Percentiles rank a stretch among this genome's conserved stretches.
phyloP scores from a whole-genome alignment of 331 rosid species.

The Spiraea crenata region DNA sequence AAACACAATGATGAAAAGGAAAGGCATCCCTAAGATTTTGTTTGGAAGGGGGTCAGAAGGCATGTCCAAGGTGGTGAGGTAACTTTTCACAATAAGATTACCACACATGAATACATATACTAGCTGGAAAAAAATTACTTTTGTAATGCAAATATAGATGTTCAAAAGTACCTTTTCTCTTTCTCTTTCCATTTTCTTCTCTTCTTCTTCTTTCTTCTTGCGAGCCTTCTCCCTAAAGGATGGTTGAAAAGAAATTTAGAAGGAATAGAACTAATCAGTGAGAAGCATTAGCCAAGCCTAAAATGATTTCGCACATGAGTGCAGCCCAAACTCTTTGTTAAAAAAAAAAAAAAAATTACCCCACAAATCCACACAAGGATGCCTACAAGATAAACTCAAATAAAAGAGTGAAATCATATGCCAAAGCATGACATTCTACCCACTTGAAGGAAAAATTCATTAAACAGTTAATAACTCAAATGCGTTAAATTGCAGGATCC shows the following conservation, averaged over 20 bases:
- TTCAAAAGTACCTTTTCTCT: slow-evolving; percentile 67
- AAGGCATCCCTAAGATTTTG: not conserved
- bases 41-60: not conserved
- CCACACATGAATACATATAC: not conserved
- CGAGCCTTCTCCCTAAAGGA: slow-evolving; percentile 87
- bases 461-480: not conserved
- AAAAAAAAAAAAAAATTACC: not conserved
- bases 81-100: not conserved
- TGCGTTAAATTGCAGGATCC: not conserved
- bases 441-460: not conserved
- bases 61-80: not conserved
- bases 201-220: slow-evolving; percentile 99
- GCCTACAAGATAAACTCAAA: not conserved
- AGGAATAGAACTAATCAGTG: slow-evolving; percentile 2
- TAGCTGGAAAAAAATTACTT: not conserved
- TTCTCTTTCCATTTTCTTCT: slow-evolving; percentile 77
- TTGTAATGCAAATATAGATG: slow-evolving; percentile 1
- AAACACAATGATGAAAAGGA: not conserved
- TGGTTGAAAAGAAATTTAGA: slow-evolving; percentile 10
- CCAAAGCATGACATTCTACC: not conserved
- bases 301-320: slow-evolving; percentile 11
- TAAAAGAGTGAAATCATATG: not conserved
- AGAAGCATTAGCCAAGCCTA: not conserved
- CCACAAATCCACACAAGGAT: not conserved
- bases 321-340: not conserved